These are phyloP conservation scores for Epichloe uncinata DNA, from an alignment of 2,329 filamentous ascomycete species.

Conservation along the genomic window DNA sequence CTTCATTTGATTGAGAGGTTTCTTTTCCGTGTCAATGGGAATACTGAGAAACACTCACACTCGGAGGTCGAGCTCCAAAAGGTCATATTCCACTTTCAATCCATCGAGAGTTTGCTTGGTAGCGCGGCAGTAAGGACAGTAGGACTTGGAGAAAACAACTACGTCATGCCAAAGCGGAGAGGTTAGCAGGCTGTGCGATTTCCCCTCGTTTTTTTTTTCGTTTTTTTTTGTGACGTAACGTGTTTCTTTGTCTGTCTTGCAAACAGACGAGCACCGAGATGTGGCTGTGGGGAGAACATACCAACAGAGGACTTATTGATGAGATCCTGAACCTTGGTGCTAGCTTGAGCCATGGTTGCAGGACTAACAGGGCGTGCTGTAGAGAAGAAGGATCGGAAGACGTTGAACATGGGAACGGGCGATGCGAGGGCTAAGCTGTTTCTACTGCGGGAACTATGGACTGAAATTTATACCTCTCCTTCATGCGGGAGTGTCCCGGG, in stretches of 20 bases:
- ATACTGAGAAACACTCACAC: constrained; percentile 37
- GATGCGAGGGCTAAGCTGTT: background rate
- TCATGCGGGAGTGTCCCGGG: background rate
- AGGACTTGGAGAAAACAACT: constrained; percentile 95
- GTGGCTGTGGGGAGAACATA: constrained; percentile 26
- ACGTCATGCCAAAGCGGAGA: background rate
- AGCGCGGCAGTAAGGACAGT: constrained; percentile 82
- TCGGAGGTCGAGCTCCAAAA: constrained; percentile 70
- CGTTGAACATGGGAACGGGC: constrained; percentile 35
- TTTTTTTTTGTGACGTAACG: background rate
- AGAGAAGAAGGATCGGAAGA: constrained; percentile 61
- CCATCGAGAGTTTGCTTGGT: constrained; percentile 64
- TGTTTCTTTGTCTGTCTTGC: background rate
- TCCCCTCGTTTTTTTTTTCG: background rate
- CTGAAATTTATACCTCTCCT: background rate
- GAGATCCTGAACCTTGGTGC: constrained; percentile 69
- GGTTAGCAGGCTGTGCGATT: background rate
- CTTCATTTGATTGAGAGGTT: background rate
- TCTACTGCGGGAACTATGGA: background rate
- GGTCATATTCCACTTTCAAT: constrained; percentile 56
- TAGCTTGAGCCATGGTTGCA: constrained; percentile 68
- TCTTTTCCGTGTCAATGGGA: no score
- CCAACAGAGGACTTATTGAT: constrained; percentile 83
- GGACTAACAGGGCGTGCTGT: constrained; percentile 32
- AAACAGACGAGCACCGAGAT: no score